Percentiles rank a stretch among this genome's conserved stretches.
Conservation (phyloP, 176 grass and related monocot species). For the Carex myosuroides region DNA sequence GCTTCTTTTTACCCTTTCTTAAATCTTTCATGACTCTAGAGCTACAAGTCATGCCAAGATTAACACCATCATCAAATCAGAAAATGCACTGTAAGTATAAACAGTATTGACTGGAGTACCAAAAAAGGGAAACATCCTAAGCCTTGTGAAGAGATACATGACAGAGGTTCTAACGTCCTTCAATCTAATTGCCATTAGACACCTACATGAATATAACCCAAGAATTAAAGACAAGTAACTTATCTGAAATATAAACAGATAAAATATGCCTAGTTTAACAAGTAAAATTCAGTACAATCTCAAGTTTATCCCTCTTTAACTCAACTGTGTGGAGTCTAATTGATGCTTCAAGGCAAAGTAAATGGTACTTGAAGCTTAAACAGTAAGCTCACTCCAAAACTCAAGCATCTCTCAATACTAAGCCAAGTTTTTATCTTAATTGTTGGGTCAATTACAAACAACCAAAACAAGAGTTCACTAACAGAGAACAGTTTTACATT, state of each 20-base stretch:
- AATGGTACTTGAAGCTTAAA: not conserved
- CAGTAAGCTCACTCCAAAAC: not conserved
- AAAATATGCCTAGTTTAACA: not conserved
- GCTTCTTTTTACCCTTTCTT: not conserved
- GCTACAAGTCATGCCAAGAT: not conserved
- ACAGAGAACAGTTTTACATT: not conserved
- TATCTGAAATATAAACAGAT: not conserved
- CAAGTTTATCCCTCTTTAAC: not conserved
- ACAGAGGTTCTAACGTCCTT: not conserved
- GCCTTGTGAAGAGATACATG: constrained; percentile 5
- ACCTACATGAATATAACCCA: constrained; percentile 15
- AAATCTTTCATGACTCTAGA: not conserved
- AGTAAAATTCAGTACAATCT: not conserved
- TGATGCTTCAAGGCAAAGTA: not conserved
- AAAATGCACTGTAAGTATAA: constrained; percentile 4
- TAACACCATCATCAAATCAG: constrained; percentile 10
- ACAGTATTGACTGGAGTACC: constrained; percentile 1
- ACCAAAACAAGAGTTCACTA: not conserved
- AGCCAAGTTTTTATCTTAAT: constrained; percentile 4
- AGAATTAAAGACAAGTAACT: not conserved
- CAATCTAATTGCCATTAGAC: constrained; percentile 9
- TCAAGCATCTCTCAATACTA: not conserved
- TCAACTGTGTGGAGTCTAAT: not conserved
- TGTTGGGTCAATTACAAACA: not conserved
- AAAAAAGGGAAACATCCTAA: constrained; percentile 10